Evolutionary conservation across 495 filamentous ascomycete species (phyloP).

Genomic region (Aspergillus cristatus): DNA sequence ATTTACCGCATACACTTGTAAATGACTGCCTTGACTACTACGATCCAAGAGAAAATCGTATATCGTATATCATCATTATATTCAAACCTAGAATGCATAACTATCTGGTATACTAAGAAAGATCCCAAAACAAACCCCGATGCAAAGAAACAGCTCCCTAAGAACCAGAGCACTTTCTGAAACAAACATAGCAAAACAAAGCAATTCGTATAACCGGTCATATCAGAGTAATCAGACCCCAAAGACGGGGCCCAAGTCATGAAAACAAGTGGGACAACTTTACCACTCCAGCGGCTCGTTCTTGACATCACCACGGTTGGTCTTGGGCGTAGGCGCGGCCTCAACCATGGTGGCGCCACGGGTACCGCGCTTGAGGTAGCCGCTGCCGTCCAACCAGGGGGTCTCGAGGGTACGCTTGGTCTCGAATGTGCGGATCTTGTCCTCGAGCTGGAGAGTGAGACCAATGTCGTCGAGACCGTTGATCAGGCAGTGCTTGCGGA

Average conservation of each 20-base stretch:
- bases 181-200: constrained; percentile 1
- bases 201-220: not conserved
- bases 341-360: constrained; percentile 64
- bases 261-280: constrained; percentile 12
- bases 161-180: not conserved
- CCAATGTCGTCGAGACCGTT: constrained; percentile 97
- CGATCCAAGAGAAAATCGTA: too few relatives aligned
- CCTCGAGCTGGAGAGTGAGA: constrained; percentile 82
- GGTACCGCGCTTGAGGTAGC: constrained; percentile 66
- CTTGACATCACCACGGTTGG: constrained; percentile 77
- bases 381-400: constrained; percentile 87
- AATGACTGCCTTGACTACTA: too few relatives aligned
- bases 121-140: not conserved
- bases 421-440: constrained; percentile 83
- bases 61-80: too few relatives aligned
- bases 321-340: constrained; percentile 77
- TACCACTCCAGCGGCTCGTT: constrained; percentile 93
- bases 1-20: too few relatives aligned
- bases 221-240: not conserved
- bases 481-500: constrained; percentile 87
- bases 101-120: too few relatives aligned
- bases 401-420: constrained; percentile 62
- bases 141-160: too few relatives aligned
- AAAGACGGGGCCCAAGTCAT: not conserved
- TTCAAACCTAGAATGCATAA: too few relatives aligned